Percentiles rank a stretch among this genome's conserved stretches.
Evolutionary conservation across 768 basidiomycete genomes (phyloP).

Genomic region (Kwoniella europaea): DNA sequence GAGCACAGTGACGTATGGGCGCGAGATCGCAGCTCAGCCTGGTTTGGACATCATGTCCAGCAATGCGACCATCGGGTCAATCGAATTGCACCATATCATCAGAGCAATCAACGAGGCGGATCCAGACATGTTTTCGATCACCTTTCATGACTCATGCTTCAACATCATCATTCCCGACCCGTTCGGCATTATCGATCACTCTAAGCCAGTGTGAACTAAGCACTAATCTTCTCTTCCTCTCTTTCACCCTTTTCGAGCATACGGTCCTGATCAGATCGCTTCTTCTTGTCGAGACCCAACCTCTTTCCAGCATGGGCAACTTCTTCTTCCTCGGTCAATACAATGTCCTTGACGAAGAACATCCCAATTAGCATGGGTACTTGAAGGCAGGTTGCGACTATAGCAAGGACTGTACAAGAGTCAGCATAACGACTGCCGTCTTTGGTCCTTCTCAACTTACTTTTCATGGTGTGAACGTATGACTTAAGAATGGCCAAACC

Average conservation of each 20-base stretch:
- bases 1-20: no score
- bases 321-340: slow-evolving; percentile 16
- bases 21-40: neutral
- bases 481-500: slow-evolving; percentile 16
- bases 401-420: slow-evolving; percentile 9
- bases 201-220: neutral
- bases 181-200: neutral
- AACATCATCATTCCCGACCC: neutral
- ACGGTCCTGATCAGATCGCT: neutral
- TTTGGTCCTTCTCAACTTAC: slow-evolving; percentile 1
- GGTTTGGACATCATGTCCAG: neutral
- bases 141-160: neutral
- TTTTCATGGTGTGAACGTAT: slow-evolving; percentile 20
- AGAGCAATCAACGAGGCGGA: neutral
- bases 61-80: neutral
- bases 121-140: neutral
- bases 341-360: slow-evolving; percentile 20
- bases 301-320: slow-evolving; percentile 15
- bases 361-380: slow-evolving; percentile 16
- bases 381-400: slow-evolving; percentile 18
- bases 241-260: neutral
- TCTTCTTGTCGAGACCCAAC: slow-evolving; percentile 9
- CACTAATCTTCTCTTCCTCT: neutral
- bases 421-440: neutral
- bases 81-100: neutral